Conservation (phyloP, 2,329 filamentous ascomycete species). For the Aspergillus hiratsukae region DNA sequence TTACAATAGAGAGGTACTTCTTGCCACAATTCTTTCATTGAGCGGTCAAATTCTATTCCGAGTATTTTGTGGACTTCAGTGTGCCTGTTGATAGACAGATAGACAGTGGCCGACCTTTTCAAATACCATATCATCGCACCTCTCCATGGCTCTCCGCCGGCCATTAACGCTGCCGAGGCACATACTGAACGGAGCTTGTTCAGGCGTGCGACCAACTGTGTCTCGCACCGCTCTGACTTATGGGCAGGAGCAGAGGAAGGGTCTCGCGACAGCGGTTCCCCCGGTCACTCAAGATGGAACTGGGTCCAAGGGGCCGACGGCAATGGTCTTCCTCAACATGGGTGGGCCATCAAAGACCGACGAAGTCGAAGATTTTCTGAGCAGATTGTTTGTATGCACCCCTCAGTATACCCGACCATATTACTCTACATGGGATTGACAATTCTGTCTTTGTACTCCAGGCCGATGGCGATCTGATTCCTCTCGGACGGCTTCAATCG, state of each 20-base stretch:
- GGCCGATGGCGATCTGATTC: constrained; percentile 92
- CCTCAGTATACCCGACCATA: background rate
- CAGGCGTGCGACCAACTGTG: constrained; percentile 16
- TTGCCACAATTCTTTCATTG: background rate
- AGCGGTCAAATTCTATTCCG: background rate
- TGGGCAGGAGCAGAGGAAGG: constrained; percentile 23
- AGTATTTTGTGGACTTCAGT: background rate
- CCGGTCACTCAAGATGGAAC: constrained; percentile 75
- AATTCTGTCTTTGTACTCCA: constrained; percentile 33
- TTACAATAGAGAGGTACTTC: background rate
- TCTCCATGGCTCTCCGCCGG: constrained; percentile 39
- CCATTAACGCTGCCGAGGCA: constrained; percentile 30
- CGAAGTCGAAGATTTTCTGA: constrained; percentile 86
- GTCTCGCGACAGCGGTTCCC: constrained; percentile 60
- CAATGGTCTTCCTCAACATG: constrained; percentile 99
- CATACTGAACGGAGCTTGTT: constrained; percentile 19
- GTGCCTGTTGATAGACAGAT: background rate
- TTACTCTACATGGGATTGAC: constrained; percentile 1
- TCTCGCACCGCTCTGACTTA: constrained; percentile 19
- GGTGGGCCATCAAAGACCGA: constrained; percentile 83
- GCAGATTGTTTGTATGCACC: constrained; percentile 75
- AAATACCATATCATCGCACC: background rate
- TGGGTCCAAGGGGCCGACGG: constrained; percentile 74
- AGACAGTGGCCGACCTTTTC: background rate
- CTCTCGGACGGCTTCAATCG: constrained; percentile 83